These are phyloP conservation scores for Lentinula detonsa DNA, from an alignment of 768 basidiomycete species.

Conservation along the genomic window DNA sequence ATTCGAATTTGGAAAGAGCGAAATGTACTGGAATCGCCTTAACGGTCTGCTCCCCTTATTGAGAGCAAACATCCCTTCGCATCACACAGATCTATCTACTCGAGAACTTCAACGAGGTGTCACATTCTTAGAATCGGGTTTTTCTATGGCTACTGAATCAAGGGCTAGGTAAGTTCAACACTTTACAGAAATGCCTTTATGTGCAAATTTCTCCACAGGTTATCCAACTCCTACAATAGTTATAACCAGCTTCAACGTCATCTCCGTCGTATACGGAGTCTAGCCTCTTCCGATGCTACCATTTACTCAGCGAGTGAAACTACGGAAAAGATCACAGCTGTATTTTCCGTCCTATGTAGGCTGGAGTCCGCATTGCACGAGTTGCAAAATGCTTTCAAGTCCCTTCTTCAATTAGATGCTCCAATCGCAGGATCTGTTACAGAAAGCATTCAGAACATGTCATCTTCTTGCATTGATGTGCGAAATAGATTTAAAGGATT, in stretches of 20 bases:
- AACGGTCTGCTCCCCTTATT: conserved; percentile 61
- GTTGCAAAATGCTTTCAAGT: conserved; percentile 16
- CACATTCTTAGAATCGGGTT: conserved; percentile 73
- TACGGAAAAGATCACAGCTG: not conserved
- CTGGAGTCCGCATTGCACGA: conserved; percentile 18
- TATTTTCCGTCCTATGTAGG: conserved; percentile 5
- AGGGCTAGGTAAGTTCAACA: conserved; percentile 52
- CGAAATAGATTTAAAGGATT: not conserved
- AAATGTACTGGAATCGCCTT: conserved; percentile 62
- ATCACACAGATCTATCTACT: conserved; percentile 81
- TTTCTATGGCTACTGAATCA: conserved; percentile 57
- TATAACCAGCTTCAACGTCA: conserved; percentile 20
- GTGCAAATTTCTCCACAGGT: conserved; percentile 15
- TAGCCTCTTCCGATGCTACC: conserved; percentile 13
- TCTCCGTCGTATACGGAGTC: conserved; percentile 22
- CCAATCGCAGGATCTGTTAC: not conserved
- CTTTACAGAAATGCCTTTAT: not conserved
- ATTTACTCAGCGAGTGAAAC: conserved; percentile 7
- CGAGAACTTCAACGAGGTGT: conserved; percentile 80
- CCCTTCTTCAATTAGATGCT: conserved; percentile 12
- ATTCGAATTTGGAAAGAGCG: conserved; percentile 29
- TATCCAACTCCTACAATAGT: conserved; percentile 19
- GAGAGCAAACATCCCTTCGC: conserved; percentile 52
- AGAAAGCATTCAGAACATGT: not conserved
- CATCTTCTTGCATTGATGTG: not conserved